A percentile compares a stretch with the other conserved stretches of the same genome.
Evolutionary conservation across 495 filamentous ascomycete genomes (phyloP).

Genomic region (Hypoxylon cercidicola): DNA sequence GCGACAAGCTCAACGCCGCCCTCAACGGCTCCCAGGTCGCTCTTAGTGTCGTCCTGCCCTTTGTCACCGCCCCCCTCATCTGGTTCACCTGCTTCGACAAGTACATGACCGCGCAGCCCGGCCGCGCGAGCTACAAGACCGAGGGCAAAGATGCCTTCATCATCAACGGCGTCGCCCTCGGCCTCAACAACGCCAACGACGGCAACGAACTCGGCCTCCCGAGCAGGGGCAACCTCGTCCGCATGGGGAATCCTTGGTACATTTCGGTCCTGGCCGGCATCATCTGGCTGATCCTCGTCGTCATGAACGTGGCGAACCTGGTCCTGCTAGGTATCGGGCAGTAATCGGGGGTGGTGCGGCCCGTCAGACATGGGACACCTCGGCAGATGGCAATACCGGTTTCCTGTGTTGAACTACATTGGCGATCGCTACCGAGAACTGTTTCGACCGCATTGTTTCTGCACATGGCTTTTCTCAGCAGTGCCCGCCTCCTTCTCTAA

Average conservation of each 20-base stretch:
- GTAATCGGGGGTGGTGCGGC: conserved; percentile 18
- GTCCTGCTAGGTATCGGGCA: conserved; percentile 71
- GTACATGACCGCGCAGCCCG: conserved; percentile 77
- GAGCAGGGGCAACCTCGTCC: conserved; percentile 44
- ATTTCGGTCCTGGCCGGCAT: conserved; percentile 63
- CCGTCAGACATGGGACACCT: neutral
- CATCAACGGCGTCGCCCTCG: conserved; percentile 25
- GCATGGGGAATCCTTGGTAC: conserved; percentile 72
- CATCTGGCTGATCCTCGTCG: conserved; percentile 74
- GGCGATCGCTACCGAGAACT: no score
- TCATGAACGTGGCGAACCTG: conserved; percentile 79
- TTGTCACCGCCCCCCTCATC: conserved; percentile 83
- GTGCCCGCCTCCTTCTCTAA: no score
- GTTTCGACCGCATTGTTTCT: no score
- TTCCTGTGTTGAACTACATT: no score
- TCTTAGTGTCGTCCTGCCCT: conserved; percentile 81
- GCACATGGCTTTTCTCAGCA: no score
- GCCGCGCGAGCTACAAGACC: conserved; percentile 47
- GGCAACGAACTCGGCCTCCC: conserved; percentile 38
- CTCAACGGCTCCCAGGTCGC: conserved; percentile 83
- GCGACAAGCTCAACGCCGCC: conserved; percentile 75
- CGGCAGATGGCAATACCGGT: neutral
- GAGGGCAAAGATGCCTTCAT: conserved; percentile 37
- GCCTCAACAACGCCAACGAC: neutral
- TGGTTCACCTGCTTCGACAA: conserved; percentile 85